Evolutionary conservation across 495 filamentous ascomycete species (phyloP).

Genomic region (Penicillium chermesinum): DNA sequence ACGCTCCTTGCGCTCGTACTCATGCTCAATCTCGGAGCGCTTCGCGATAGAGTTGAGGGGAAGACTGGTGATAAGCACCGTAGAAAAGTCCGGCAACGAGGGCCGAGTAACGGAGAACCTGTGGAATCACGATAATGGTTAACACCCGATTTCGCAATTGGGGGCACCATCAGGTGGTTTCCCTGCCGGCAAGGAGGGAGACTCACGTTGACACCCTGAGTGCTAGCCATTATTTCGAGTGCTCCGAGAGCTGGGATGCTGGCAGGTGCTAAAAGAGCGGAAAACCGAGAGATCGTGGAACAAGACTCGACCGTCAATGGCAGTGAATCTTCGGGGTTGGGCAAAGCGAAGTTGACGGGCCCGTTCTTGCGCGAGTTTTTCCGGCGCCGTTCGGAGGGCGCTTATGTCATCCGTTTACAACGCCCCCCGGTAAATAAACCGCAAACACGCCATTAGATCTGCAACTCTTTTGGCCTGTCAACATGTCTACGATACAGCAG

Average conservation of each 20-base stretch:
- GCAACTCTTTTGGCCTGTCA: slow-evolving; percentile 13
- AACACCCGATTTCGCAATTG: slow-evolving; percentile 19
- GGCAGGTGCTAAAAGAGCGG: slow-evolving; percentile 19
- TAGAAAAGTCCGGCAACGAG: slow-evolving; percentile 84
- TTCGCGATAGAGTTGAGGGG: slow-evolving; percentile 63
- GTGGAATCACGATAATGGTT: slow-evolving; percentile 20
- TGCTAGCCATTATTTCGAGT: slow-evolving; percentile 38
- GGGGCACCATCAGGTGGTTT: slow-evolving; percentile 8
- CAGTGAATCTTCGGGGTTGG: slow-evolving; percentile 31
- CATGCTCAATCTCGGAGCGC: slow-evolving; percentile 59
- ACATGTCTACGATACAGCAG: slow-evolving; percentile 62
- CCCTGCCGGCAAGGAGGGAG: slow-evolving; percentile 12
- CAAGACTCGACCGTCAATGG: slow-evolving; percentile 41
- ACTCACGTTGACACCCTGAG: slow-evolving; percentile 50
- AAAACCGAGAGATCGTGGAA: slow-evolving; percentile 31
- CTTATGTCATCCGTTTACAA: slow-evolving; percentile 38
- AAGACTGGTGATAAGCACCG: slow-evolving; percentile 84
- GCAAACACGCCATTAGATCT: slow-evolving; percentile 11
- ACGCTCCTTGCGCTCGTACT: slow-evolving; percentile 80
- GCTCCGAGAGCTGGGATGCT: slow-evolving; percentile 21
- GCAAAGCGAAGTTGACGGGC: slow-evolving; percentile 37
- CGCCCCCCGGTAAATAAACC: slow-evolving; percentile 27
- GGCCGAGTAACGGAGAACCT: slow-evolving; percentile 95
- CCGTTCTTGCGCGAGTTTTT: slow-evolving; percentile 50
- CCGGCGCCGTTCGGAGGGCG: slow-evolving; percentile 40